A percentile compares a stretch with the other conserved stretches of the same genome.
phyloP scores from a whole-genome alignment of 2,329 filamentous ascomycete species.

The Arthrobotrys conoides region DNA sequence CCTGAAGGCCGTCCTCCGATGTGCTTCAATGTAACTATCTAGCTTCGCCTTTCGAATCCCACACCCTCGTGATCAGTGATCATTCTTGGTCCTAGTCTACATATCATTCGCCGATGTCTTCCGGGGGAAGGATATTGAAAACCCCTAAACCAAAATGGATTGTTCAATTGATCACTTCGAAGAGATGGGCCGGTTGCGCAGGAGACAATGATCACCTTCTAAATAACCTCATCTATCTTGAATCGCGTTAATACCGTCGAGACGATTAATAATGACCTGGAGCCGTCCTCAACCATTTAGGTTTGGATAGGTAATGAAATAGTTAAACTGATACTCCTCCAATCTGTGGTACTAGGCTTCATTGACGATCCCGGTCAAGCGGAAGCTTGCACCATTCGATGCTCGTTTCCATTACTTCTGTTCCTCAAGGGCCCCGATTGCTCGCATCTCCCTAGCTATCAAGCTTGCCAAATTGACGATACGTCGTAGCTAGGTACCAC shows the following conservation, averaged over 20 bases:
- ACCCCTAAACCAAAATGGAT: not conserved
- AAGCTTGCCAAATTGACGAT: not conserved
- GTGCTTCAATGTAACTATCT: not conserved
- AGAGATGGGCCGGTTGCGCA: too few relatives aligned
- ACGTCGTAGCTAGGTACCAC: constrained; percentile 23
- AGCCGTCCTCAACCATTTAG: not conserved
- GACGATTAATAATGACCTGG: not conserved
- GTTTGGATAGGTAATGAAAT: not conserved
- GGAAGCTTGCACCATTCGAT: constrained; percentile 53
- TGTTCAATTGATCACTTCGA: not conserved
- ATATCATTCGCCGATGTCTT: not conserved
- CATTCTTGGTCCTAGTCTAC: not conserved
- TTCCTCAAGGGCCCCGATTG: constrained; percentile 39
- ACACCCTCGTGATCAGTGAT: not conserved
- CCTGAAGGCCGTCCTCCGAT: not conserved
- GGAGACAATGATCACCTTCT: too few relatives aligned
- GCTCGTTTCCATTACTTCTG: constrained; percentile 40
- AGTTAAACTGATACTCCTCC: not conserved
- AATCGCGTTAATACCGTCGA: not conserved
- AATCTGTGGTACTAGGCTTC: not conserved
- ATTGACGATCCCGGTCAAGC: constrained; percentile 36
- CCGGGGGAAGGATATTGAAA: not conserved
- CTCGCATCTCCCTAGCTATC: constrained; percentile 10
- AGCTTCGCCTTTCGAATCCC: not conserved
- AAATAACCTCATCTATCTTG: not conserved